phyloP scores from a whole-genome alignment of 2,329 filamentous ascomycete genomes.

The Nothophaeocryptopus gaeumannii region DNA sequence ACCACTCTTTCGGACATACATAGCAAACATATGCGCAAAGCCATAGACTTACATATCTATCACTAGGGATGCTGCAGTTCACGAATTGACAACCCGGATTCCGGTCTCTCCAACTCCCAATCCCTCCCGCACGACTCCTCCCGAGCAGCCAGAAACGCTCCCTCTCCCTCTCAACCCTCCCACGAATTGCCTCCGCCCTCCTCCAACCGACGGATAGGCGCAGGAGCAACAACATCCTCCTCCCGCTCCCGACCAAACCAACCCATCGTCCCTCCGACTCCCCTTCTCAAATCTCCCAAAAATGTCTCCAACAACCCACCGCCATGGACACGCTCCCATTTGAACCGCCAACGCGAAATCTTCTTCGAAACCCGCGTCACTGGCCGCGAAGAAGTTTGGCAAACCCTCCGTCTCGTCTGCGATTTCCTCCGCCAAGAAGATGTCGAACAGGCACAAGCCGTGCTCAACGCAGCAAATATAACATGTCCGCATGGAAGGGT shows the following conservation, averaged over 20 bases:
- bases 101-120: no score
- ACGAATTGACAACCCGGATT: no score
- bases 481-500: conserved; percentile 44
- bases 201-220: no score
- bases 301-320: conserved; percentile 23
- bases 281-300: conserved; percentile 19
- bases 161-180: background rate
- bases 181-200: no score
- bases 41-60: no score
- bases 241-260: conserved; percentile 25
- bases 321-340: conserved; percentile 65
- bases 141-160: conserved; percentile 5
- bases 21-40: no score
- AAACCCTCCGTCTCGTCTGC: conserved; percentile 65
- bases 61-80: no score
- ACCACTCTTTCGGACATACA: no score
- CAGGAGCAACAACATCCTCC: no score
- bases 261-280: conserved; percentile 27
- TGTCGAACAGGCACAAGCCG: conserved; percentile 63
- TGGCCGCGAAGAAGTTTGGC: conserved; percentile 76
- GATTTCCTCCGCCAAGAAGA: conserved; percentile 61
- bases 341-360: conserved; percentile 70
- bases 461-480: conserved; percentile 70
- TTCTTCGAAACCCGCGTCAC: conserved; percentile 91
- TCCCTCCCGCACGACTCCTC: conserved; percentile 10